These are phyloP conservation scores for Lenwebbia sp. DNA, from an alignment of 345 rosid species.

Conservation along the genomic window DNA sequence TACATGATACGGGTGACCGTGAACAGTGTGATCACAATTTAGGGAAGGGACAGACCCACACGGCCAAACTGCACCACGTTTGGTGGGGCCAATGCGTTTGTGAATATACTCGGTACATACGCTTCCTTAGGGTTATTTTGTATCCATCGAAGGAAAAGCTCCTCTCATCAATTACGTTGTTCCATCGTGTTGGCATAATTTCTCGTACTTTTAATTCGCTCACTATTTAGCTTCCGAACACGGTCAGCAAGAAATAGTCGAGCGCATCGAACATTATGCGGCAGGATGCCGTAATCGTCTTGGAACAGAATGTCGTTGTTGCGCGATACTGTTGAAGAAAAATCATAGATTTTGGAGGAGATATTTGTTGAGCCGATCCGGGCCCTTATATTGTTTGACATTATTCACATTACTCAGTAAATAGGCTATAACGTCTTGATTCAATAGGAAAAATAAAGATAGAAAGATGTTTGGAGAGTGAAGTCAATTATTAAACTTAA, in stretches of 20 bases:
- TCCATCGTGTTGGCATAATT: neutral
- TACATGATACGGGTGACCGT: neutral
- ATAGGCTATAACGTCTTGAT: neutral
- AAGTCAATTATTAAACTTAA: neutral
- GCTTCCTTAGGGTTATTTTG: neutral
- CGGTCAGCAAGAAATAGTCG: neutral
- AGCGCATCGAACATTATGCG: neutral
- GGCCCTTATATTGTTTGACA: neutral
- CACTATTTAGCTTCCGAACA: neutral
- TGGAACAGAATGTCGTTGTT: neutral
- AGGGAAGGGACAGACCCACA: neutral
- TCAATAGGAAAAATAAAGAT: neutral
- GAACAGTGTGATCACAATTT: neutral
- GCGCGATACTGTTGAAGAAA: neutral
- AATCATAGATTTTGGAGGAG: neutral
- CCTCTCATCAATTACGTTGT: neutral
- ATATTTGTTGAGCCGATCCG: neutral
- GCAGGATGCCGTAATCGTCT: neutral
- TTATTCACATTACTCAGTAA: neutral
- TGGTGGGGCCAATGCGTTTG: neutral
- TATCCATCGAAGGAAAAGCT: neutral
- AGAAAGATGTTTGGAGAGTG: neutral
- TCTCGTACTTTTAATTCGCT: neutral
- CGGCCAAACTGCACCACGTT: neutral
- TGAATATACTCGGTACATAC: neutral